Evolutionary conservation across 495 filamentous ascomycete genomes (phyloP).

Genomic region (Gamarada debralockiae): DNA sequence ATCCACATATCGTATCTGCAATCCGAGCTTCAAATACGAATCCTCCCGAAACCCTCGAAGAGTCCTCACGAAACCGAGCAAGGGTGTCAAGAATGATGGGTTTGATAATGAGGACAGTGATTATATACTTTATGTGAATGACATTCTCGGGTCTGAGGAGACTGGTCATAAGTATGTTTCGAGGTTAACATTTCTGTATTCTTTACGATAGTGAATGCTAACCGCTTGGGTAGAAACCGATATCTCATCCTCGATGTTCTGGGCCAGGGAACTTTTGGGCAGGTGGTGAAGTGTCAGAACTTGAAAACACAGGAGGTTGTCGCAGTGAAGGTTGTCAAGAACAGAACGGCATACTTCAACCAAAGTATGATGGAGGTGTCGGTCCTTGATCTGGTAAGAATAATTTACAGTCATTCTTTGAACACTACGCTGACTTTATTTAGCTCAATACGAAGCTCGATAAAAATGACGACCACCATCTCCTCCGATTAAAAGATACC

Average conservation of each 20-base stretch:
- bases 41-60: conserved; percentile 96
- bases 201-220: conserved; percentile 24
- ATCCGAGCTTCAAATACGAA: conserved; percentile 97
- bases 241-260: conserved; percentile 98
- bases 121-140: conserved; percentile 99
- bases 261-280: conserved; percentile 98
- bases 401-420: not conserved
- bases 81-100: conserved; percentile 97
- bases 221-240: conserved; percentile 63
- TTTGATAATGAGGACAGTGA: conserved; percentile 99
- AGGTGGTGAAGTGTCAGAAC: conserved; percentile 99
- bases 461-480: conserved; percentile 98
- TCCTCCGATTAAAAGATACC: conserved; percentile 93
- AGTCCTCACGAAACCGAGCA: conserved; percentile 98
- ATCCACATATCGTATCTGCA: conserved; percentile 96
- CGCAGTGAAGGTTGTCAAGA: conserved; percentile 99
- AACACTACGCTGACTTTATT: not conserved
- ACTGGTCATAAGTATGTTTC: conserved; percentile 85
- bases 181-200: conserved; percentile 13
- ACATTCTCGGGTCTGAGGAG: conserved; percentile 97
- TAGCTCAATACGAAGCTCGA: conserved; percentile 97
- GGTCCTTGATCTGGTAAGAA: conserved; percentile 84
- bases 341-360: conserved; percentile 98
- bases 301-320: conserved; percentile 97
- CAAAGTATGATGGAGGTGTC: conserved; percentile 99